These are phyloP conservation scores for Quercus robur DNA, from an alignment of 306 rosid species.

Conservation along the genomic window DNA sequence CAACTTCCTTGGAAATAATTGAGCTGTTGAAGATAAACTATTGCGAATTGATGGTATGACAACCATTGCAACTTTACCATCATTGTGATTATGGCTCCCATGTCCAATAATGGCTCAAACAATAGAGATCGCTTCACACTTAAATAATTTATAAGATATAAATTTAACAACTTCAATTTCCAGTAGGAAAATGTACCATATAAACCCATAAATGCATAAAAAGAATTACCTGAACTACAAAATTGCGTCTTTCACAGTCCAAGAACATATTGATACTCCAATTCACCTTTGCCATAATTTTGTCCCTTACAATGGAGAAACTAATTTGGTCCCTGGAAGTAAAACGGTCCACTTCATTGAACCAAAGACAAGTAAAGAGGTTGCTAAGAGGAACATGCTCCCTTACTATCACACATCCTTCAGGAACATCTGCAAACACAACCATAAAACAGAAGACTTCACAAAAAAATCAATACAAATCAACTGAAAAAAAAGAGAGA, in stretches of 20 bases:
- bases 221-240: constrained; percentile 73
- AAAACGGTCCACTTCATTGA: constrained; percentile 96
- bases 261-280: constrained; percentile 76
- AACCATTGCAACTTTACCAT: neutral
- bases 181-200: neutral
- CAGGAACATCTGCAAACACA: constrained; percentile 86
- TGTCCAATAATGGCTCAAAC: neutral
- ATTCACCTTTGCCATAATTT: constrained; percentile 53
- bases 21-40: neutral
- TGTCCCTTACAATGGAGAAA: constrained; percentile 80
- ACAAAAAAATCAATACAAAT: neutral
- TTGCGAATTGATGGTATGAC: neutral
- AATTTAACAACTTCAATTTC: neutral
- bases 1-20: neutral
- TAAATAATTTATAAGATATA: neutral
- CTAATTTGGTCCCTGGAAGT: constrained; percentile 96
- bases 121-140: neutral
- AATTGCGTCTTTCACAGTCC: constrained; percentile 93
- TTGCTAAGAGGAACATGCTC: constrained; percentile 95
- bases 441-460: constrained; percentile 27
- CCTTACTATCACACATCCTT: constrained; percentile 83
- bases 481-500: constrained; percentile 4
- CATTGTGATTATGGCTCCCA: neutral
- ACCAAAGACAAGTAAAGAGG: constrained; percentile 92
- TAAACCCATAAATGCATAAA: neutral